These are phyloP conservation scores for Echinochloa phyllopogon DNA, from an alignment of 176 grass and related monocot species.

Conservation along the genomic window DNA sequence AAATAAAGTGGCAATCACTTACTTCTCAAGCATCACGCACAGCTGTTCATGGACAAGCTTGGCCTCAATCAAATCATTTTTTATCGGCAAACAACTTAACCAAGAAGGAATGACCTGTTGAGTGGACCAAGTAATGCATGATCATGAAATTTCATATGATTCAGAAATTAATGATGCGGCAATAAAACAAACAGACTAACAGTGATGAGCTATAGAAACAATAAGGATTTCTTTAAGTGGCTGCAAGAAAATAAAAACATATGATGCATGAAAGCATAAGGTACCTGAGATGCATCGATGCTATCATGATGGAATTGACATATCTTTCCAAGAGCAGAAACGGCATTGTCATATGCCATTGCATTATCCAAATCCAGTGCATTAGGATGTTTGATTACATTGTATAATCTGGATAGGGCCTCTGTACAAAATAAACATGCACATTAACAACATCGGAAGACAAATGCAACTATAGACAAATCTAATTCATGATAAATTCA, in stretches of 20 bases:
- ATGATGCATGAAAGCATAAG: neutral
- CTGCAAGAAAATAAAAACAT: conserved; percentile 27
- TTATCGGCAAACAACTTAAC: conserved; percentile 70
- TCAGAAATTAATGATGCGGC: conserved; percentile 18
- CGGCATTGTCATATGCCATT: conserved; percentile 88
- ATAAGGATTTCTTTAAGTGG: neutral
- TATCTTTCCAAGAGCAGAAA: conserved; percentile 90
- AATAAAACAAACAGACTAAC: neutral
- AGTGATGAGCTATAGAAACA: neutral
- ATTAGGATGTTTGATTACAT: conserved; percentile 74
- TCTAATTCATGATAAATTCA: conserved; percentile 7
- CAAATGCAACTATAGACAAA: conserved; percentile 28
- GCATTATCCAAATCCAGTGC: conserved; percentile 72
- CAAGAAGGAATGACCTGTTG: conserved; percentile 74
- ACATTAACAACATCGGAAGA: conserved; percentile 22
- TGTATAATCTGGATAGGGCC: conserved; percentile 69
- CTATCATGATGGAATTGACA: conserved; percentile 72
- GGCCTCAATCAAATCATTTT: conserved; percentile 81
- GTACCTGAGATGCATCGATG: conserved; percentile 80
- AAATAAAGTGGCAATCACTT: conserved; percentile 36
- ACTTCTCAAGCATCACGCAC: conserved; percentile 82
- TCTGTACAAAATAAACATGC: conserved; percentile 45
- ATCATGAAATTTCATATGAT: conserved; percentile 15
- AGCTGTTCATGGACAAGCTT: conserved; percentile 83
- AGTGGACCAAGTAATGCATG: conserved; percentile 1